These are phyloP conservation scores for Heterobasidion irregulare DNA, from an alignment of 1,284 basidiomycete species.

Conservation along the genomic window DNA sequence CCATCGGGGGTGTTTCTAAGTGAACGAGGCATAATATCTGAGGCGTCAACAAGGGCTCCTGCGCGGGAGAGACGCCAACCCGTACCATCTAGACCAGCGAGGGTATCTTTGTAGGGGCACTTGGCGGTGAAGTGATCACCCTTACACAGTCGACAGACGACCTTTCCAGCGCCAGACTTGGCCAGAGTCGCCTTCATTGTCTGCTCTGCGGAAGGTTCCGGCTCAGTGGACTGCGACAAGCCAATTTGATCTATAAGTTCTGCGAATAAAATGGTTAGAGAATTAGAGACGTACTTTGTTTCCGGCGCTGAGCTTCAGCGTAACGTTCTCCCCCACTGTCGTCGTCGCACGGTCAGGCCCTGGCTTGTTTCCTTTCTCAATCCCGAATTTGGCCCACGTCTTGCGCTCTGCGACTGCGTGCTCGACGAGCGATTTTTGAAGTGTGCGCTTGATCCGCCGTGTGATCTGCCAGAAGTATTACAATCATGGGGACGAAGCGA, in stretches of 20 bases:
- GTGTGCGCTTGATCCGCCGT: slow-evolving; percentile 77
- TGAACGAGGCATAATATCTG: background rate
- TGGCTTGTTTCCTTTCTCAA: slow-evolving; percentile 80
- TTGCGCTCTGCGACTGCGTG: slow-evolving; percentile 92
- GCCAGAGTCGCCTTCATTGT: slow-evolving; percentile 64
- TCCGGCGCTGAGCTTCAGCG: slow-evolving; percentile 79
- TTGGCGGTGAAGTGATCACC: slow-evolving; percentile 97
- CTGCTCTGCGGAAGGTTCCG: slow-evolving; percentile 67
- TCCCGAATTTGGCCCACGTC: slow-evolving; percentile 92
- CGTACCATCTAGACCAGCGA: slow-evolving; percentile 66
- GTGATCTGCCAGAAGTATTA: slow-evolving; percentile 51
- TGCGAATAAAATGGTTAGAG: background rate
- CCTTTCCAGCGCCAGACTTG: slow-evolving; percentile 76
- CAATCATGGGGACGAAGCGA: background rate
- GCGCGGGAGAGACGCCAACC: slow-evolving; percentile 25
- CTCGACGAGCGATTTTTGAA: slow-evolving; percentile 91
- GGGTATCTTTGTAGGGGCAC: slow-evolving; percentile 96
- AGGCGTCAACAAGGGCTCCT: slow-evolving; percentile 2
- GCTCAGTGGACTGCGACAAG: slow-evolving; percentile 38
- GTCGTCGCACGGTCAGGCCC: slow-evolving; percentile 95
- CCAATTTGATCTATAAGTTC: background rate
- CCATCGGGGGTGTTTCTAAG: slow-evolving; percentile 35
- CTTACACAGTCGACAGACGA: slow-evolving; percentile 91
- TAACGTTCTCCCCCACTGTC: slow-evolving; percentile 89
- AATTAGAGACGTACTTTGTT: slow-evolving; percentile 52